Percentiles rank a stretch among this genome's conserved stretches.
phyloP scores from a whole-genome alignment of 2,329 filamentous ascomycete genomes.

The Aspergillus fumigatus region DNA sequence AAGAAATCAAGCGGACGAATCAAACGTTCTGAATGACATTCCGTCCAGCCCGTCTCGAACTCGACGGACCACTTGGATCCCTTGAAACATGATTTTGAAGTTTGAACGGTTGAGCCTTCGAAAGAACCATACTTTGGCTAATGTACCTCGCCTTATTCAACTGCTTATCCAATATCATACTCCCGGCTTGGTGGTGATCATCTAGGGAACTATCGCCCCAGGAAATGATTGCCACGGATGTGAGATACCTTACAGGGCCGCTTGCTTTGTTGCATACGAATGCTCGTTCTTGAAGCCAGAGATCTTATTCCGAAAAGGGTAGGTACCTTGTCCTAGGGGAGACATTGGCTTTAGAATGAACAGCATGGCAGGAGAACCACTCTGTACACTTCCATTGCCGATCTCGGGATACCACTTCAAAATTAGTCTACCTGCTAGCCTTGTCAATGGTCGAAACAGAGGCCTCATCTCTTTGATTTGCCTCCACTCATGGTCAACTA shows the following conservation, averaged over 20 bases:
- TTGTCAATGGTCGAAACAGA: conserved; percentile 1
- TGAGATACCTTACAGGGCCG: neutral
- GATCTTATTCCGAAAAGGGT: no score
- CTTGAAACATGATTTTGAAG: neutral
- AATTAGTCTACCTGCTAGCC: neutral
- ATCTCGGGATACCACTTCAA: conserved; percentile 22
- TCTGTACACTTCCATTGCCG: conserved; percentile 24
- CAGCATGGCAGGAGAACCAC: neutral
- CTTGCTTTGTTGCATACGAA: neutral
- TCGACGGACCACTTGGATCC: neutral
- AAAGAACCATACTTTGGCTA: neutral
- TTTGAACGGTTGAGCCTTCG: neutral
- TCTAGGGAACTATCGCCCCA: conserved; percentile 1
- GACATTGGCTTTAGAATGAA: neutral
- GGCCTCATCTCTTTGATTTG: conserved; percentile 16
- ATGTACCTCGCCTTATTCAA: neutral
- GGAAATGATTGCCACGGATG: neutral
- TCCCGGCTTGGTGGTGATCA: conserved; percentile 3
- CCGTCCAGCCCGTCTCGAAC: neutral
- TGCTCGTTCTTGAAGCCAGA: neutral
- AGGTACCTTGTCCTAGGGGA: neutral
- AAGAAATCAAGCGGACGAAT: neutral
- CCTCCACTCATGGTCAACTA: neutral
- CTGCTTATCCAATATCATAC: neutral
- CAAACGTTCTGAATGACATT: neutral